phyloP scores from a whole-genome alignment of 2,329 filamentous ascomycete genomes.

The Monosporascus cannonballus region DNA sequence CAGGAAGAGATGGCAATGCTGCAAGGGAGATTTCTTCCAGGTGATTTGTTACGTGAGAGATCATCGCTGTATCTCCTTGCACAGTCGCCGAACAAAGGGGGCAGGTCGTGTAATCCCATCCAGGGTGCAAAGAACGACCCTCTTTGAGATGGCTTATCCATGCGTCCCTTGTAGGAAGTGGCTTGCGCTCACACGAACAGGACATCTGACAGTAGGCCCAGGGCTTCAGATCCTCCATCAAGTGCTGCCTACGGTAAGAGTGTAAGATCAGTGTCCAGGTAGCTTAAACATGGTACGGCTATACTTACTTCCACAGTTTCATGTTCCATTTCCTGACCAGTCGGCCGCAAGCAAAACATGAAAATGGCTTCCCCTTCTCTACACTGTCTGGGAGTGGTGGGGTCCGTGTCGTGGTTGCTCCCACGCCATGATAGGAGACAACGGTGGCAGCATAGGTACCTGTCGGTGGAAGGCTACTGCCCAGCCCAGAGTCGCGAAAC shows the following conservation, averaged over 20 bases:
- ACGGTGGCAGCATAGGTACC: slow-evolving; percentile 1
- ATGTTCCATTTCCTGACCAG: background rate
- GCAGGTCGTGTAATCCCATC: slow-evolving; percentile 2
- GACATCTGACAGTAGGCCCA: slow-evolving; percentile 1
- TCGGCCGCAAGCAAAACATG: slow-evolving; percentile 2
- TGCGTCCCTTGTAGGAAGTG: slow-evolving; percentile 1
- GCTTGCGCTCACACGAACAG: background rate
- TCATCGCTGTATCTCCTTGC: background rate
- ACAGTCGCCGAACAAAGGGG: background rate
- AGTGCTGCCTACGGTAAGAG: slow-evolving; percentile 1
- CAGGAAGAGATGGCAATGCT: background rate
- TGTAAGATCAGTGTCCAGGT: background rate
- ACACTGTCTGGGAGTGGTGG: slow-evolving; percentile 1
- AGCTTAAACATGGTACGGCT: background rate
- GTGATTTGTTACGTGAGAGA: slow-evolving; percentile 1
- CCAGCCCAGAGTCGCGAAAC: background rate
- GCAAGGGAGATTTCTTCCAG: slow-evolving; percentile 6
- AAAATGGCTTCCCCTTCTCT: background rate
- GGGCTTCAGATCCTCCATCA: slow-evolving; percentile 3
- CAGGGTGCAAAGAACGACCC: background rate
- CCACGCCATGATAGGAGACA: background rate
- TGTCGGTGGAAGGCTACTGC: background rate
- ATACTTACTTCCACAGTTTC: slow-evolving; percentile 3
- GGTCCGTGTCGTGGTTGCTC: background rate
- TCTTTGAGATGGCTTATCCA: slow-evolving; percentile 3